phyloP scores from a whole-genome alignment of 768 basidiomycete genomes.

The Amanita rimosa region DNA sequence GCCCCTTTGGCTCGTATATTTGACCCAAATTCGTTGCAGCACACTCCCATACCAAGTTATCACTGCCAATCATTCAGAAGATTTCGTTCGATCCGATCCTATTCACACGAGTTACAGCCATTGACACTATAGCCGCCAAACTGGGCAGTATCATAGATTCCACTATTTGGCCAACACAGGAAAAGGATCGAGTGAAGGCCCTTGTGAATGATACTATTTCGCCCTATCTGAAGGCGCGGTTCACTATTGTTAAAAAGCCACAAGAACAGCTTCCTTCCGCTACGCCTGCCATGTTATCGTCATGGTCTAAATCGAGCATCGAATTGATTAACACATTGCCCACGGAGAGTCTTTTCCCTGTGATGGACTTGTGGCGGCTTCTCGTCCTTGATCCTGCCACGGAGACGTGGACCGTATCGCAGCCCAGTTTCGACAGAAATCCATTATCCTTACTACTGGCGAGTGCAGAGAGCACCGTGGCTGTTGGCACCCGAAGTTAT shows the following conservation, averaged over 20 bases:
- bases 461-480: slow-evolving; percentile 28
- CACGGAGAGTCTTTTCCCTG: slow-evolving; percentile 55
- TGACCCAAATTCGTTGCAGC: slow-evolving; percentile 29
- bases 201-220: slow-evolving; percentile 35
- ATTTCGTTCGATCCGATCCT: slow-evolving; percentile 68
- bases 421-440: slow-evolving; percentile 17
- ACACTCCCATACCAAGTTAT: slow-evolving; percentile 58
- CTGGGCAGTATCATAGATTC: slow-evolving; percentile 51
- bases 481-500: slow-evolving; percentile 34
- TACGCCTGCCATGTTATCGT: slow-evolving; percentile 25
- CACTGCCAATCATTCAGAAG: slow-evolving; percentile 47
- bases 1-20: background rate
- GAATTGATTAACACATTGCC: slow-evolving; percentile 35
- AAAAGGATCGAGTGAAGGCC: slow-evolving; percentile 34
- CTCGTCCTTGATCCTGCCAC: slow-evolving; percentile 56
- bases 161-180: slow-evolving; percentile 22
- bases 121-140: slow-evolving; percentile 55
- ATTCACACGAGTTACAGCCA: slow-evolving; percentile 57
- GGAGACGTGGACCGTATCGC: slow-evolving; percentile 35
- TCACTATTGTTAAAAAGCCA: slow-evolving; percentile 19
- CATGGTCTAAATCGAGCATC: slow-evolving; percentile 38
- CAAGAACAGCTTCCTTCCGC: slow-evolving; percentile 17
- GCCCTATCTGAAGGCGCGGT: slow-evolving; percentile 56
- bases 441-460: slow-evolving; percentile 35
- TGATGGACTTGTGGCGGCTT: slow-evolving; percentile 77